Base-by-base conservation (phyloP, 1,284 basidiomycete genomes). In the Ceratobasidium sp. region DNA sequence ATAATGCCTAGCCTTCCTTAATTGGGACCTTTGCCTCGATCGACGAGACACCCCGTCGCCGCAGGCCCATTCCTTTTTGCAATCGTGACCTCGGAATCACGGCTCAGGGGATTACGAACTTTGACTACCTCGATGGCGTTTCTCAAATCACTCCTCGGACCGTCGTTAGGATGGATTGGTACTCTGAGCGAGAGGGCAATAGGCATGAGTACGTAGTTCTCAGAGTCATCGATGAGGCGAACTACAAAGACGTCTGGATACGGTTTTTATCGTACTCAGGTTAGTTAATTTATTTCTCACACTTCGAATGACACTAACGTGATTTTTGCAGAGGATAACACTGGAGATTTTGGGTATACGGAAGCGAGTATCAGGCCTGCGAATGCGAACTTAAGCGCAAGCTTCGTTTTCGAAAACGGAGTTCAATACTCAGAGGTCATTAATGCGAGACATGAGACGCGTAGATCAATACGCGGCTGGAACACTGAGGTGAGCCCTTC, bases 191-290 rank as follows among this genome's bases (percentile, higher is more conserved):
- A 62, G 27, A 19, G 11, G 69, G 53, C 11, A 19, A 71, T 47
- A 27, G 17, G n/a, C 24, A 72, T 41, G 69, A 72, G n/a, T 51
- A 47, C 29, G 33, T 72, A 31, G 22, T 62, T 11, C 45, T 72
- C 47, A 72, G 62, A 41, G n/a, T 72, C 9, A 7, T 22, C 2
- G 69, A 72, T 48, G 17, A 17, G 8, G n/a, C 29, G 11, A n/a
- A 51, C 47, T 4, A 33, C 4, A 27, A 27, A 3, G 47, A 50
- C 2, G 47, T 53, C 36, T 72, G 56, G 56, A 36, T 62, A n/a
- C 56, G 69, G 36, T 72, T 72, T 41, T 7, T 15, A 22, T 31
- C 48, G 15, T 50, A 48, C 47, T 56, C 53, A 36, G 54, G 66
- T 71, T 5, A 5, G n/a, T 41, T 41, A 4, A 11, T 11, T 41